Conservation (phyloP, 1,284 basidiomycete species). For the Tilletia horrida region DNA sequence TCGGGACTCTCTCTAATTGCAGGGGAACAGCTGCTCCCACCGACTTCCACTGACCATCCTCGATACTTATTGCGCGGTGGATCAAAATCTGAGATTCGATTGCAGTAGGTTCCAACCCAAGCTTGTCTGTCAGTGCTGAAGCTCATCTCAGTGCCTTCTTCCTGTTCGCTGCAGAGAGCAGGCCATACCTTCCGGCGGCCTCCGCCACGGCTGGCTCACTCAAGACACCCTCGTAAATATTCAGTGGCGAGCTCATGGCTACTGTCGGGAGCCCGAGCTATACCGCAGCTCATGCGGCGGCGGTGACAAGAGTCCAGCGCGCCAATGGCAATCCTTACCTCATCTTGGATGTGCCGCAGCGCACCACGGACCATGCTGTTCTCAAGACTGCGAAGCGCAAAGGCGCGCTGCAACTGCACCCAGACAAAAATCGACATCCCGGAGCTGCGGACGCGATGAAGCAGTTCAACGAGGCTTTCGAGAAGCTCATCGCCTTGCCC, state of each 20-base stretch:
- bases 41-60: too few species aligned
- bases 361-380: constrained; percentile 10
- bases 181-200: background rate
- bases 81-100: too few species aligned
- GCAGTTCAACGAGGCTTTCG: constrained; percentile 18
- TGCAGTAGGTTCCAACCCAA: too few species aligned
- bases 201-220: background rate
- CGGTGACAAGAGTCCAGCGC: background rate
- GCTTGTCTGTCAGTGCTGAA: too few species aligned
- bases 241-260: background rate
- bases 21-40: too few species aligned
- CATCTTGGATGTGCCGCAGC: background rate
- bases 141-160: too few species aligned
- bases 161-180: too few species aligned
- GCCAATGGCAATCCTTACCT: constrained; percentile 11
- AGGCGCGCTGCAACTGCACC: constrained; percentile 5
- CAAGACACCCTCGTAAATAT: background rate
- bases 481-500: background rate
- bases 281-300: constrained; percentile 9
- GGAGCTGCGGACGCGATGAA: constrained; percentile 16
- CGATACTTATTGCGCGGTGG: too few species aligned
- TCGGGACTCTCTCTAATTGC: too few species aligned
- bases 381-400: constrained; percentile 16
- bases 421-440: constrained; percentile 13
- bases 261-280: background rate